A percentile compares a stretch with the other conserved stretches of the same genome.
phyloP scores from a whole-genome alignment of 2,329 filamentous ascomycete genomes.

The Verticillium nubilum region DNA sequence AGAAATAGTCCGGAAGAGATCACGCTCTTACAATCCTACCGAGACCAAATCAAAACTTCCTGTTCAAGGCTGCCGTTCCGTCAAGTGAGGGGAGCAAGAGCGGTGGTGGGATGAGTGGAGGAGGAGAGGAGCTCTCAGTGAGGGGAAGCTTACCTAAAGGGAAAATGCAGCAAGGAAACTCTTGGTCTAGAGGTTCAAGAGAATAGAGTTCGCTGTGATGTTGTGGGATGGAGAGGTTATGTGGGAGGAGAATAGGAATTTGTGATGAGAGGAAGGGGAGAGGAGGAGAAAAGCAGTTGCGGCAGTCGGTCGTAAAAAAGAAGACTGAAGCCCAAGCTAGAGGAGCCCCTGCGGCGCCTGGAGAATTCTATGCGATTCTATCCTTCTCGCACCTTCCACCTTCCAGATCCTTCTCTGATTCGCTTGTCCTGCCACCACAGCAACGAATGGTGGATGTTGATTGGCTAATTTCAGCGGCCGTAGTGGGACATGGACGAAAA shows the following conservation, averaged over 20 bases:
- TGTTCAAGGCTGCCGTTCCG: not conserved
- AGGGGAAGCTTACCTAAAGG: not conserved
- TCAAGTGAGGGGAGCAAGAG: not conserved
- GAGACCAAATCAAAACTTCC: too few relatives aligned
- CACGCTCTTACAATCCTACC: too few relatives aligned
- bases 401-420: conserved; percentile 17
- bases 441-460: conserved; percentile 13
- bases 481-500: not conserved
- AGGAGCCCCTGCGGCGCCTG: conserved; percentile 17
- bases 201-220: conserved; percentile 15
- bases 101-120: not conserved
- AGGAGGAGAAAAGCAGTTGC: conserved; percentile 15
- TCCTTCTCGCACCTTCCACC: conserved; percentile 15
- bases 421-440: conserved; percentile 16
- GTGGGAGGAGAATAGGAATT: conserved; percentile 13
- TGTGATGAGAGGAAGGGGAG: conserved; percentile 8
- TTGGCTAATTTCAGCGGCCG: conserved; percentile 7
- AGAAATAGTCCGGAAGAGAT: not conserved
- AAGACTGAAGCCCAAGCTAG: conserved; percentile 8
- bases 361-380: conserved; percentile 43
- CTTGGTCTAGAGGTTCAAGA: conserved; percentile 4
- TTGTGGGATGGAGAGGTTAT: conserved; percentile 14
- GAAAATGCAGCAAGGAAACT: conserved; percentile 1
- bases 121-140: not conserved
- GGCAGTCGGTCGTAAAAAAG: conserved; percentile 26